Conservation (phyloP, 2,329 filamentous ascomycete species). For the Colletotrichum paranaense region DNA sequence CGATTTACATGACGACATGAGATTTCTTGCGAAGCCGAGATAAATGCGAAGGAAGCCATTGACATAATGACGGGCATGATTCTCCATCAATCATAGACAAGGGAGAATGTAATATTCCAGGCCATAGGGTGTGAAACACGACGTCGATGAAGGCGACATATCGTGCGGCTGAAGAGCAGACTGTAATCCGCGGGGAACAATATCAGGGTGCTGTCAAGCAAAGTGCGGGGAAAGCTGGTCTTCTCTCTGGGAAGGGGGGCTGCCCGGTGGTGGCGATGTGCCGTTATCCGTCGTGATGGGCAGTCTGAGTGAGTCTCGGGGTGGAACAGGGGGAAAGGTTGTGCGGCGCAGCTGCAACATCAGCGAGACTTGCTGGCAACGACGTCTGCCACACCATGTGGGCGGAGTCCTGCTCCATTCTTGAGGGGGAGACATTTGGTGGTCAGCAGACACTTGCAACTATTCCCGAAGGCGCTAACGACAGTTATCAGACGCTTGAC, state of each 20-base stretch:
- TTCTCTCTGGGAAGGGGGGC: not conserved
- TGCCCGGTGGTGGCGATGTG: slow-evolving; percentile 13
- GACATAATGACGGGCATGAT: not conserved
- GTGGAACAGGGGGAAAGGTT: slow-evolving; percentile 1
- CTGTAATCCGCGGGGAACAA: not conserved
- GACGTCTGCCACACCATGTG: not conserved
- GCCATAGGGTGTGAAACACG: not conserved
- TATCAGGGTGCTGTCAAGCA: not conserved
- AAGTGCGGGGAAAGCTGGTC: slow-evolving; percentile 9
- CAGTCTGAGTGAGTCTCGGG: not conserved
- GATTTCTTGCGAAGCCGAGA: not conserved
- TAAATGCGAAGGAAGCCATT: not conserved
- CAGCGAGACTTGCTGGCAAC: not conserved
- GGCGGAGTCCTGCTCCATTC: slow-evolving; percentile 12
- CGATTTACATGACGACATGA: not conserved
- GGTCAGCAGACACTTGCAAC: slow-evolving; percentile 26
- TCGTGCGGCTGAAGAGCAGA: slow-evolving; percentile 15
- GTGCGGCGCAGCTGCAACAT: slow-evolving; percentile 17
- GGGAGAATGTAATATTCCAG: not conserved
- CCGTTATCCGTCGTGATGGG: slow-evolving; percentile 4
- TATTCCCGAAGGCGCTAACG: slow-evolving; percentile 7
- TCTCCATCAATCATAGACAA: slow-evolving; percentile 24
- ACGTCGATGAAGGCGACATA: slow-evolving; percentile 6
- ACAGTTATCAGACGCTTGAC: not conserved
- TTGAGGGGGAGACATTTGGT: not conserved